phyloP scores from a whole-genome alignment of 768 basidiomycete species.

The Macrolepiota fuliginosa region DNA sequence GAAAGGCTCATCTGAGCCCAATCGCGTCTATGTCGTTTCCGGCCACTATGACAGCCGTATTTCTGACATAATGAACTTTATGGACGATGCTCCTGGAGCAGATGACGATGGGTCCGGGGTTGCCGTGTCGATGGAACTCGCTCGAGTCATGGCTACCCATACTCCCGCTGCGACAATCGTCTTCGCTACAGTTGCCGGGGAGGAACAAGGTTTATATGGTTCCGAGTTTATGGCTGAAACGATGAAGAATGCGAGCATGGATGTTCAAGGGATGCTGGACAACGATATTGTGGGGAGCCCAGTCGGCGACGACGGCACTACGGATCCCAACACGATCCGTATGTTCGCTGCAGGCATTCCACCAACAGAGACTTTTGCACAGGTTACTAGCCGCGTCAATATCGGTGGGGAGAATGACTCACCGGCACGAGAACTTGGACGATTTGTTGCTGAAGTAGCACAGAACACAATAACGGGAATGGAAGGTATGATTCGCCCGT shows the following conservation, averaged over 20 bases:
- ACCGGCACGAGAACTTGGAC: conserved; percentile 47
- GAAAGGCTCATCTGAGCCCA: conserved; percentile 43
- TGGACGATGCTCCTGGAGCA: conserved; percentile 48
- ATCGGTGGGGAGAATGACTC: conserved; percentile 57
- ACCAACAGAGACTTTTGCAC: conserved; percentile 35
- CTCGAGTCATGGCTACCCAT: conserved; percentile 48
- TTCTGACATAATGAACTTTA: conserved; percentile 35
- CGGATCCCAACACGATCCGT: conserved; percentile 46
- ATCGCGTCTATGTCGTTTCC: conserved; percentile 50
- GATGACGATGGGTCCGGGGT: conserved; percentile 56
- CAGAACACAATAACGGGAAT: conserved; percentile 47
- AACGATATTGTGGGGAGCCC: conserved; percentile 58
- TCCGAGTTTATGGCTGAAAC: conserved; percentile 45
- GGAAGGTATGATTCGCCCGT: conserved; percentile 36
- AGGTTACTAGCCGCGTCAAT: conserved; percentile 30
- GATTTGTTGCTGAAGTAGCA: conserved; percentile 50
- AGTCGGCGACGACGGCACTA: conserved; percentile 43
- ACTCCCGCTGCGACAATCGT: conserved; percentile 48
- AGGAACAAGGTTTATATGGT: conserved; percentile 52
- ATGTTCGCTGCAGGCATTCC: conserved; percentile 54
- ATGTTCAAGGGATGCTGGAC: conserved; percentile 57
- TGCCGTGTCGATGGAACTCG: conserved; percentile 52
- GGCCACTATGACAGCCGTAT: conserved; percentile 55
- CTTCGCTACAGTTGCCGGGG: conserved; percentile 49
- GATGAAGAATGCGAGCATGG: conserved; percentile 38